Conservation (phyloP, 495 filamentous ascomycete genomes). For the Aspergillus heteromorphus region DNA sequence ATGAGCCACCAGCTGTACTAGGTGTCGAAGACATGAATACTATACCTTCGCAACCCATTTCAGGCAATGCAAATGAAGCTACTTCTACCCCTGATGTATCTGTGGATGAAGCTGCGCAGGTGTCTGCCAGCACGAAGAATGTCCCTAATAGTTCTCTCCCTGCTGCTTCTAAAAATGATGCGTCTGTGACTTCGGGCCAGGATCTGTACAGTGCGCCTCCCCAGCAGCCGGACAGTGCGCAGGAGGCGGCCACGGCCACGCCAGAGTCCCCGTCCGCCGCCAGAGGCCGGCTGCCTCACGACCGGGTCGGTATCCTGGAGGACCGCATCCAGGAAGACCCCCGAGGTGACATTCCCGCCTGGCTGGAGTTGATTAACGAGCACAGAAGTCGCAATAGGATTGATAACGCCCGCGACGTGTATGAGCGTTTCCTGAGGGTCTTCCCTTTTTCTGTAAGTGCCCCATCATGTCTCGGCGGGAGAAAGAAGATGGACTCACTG, state of each 20-base stretch:
- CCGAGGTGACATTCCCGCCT: constrained; percentile 83
- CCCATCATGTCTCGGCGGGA: constrained; percentile 3
- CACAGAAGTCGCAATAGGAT: constrained; percentile 75
- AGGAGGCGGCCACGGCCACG: constrained; percentile 34
- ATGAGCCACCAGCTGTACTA: constrained; percentile 51
- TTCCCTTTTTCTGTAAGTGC: constrained; percentile 86
- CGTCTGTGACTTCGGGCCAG: constrained; percentile 38
- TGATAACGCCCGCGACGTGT: constrained; percentile 72
- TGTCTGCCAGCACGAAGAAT: constrained; percentile 48
- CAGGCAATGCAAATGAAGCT: constrained; percentile 54
- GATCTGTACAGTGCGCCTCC: constrained; percentile 39
- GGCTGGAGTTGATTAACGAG: constrained; percentile 81
- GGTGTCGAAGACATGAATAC: constrained; percentile 43
- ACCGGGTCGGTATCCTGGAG: constrained; percentile 79
- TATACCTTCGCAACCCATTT: constrained; percentile 47
- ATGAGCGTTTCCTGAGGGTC: constrained; percentile 76
- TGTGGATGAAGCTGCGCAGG: constrained; percentile 49
- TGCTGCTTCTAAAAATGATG: constrained; percentile 45
- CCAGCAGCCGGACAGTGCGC: constrained; percentile 25
- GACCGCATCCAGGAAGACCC: constrained; percentile 88
- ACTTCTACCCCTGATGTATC: constrained; percentile 55
- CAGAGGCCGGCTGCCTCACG: constrained; percentile 62
- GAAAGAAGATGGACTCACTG: constrained; percentile 12
- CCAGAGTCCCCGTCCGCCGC: constrained; percentile 38
- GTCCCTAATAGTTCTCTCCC: constrained; percentile 49